A percentile compares a stretch with the other conserved stretches of the same genome.
phyloP scores from a whole-genome alignment of 164 flowering plant genomes.

The Magnolia changhungtana region DNA sequence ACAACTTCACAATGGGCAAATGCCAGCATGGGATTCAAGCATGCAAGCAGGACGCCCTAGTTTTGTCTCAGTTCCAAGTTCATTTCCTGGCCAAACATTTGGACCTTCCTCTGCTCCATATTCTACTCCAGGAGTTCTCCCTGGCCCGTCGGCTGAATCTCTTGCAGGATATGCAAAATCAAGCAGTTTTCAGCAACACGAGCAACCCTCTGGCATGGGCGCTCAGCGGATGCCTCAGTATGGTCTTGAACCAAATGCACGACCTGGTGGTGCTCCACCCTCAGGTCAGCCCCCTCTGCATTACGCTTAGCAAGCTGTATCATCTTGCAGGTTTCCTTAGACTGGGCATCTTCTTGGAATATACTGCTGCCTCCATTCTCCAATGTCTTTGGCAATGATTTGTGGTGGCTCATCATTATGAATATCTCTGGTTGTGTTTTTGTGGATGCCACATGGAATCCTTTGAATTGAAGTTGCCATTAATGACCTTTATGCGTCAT shows the following conservation, averaged over 20 bases:
- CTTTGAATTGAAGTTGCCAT: neutral
- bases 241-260: slow-evolving; percentile 26
- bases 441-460: neutral
- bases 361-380: slow-evolving; percentile 1
- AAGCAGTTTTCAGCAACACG: slow-evolving; percentile 12
- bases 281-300: slow-evolving; percentile 33
- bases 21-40: slow-evolving; percentile 52
- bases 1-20: slow-evolving; percentile 30
- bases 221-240: slow-evolving; percentile 21
- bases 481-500: neutral
- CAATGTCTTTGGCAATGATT: neutral
- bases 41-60: slow-evolving; percentile 33
- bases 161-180: slow-evolving; percentile 5
- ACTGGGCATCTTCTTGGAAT: slow-evolving; percentile 7
- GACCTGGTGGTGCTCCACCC: slow-evolving; percentile 33
- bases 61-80: slow-evolving; percentile 33
- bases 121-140: slow-evolving; percentile 21
- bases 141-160: slow-evolving; percentile 23
- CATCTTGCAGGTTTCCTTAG: neutral
- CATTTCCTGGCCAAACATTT: slow-evolving; percentile 49
- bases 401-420: neutral
- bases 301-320: slow-evolving; percentile 15
- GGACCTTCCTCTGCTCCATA: slow-evolving; percentile 30
- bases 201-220: slow-evolving; percentile 6
- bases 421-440: neutral